phyloP scores from a whole-genome alignment of 352 stramenopile genomes.

The Pythium aristosporum region DNA sequence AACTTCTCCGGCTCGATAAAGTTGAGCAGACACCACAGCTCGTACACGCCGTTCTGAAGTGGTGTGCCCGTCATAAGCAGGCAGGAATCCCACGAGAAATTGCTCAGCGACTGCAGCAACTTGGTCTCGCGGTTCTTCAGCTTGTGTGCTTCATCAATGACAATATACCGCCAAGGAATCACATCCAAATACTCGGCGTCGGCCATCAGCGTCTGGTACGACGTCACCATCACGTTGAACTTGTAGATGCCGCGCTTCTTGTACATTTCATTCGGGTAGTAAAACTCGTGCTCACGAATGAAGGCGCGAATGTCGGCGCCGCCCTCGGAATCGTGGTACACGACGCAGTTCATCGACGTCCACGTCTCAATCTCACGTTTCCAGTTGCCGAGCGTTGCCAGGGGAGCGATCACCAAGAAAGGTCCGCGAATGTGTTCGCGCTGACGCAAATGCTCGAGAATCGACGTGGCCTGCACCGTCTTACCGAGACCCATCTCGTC shows the following conservation, averaged over 20 bases:
- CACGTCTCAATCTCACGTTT: constrained; percentile 98
- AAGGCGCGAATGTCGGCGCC: constrained; percentile 89
- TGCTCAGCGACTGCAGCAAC: constrained; percentile 89
- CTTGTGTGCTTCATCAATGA: constrained; percentile 99
- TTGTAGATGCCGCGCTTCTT: constrained; percentile 81
- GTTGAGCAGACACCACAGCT: constrained; percentile 99
- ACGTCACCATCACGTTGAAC: constrained; percentile 98
- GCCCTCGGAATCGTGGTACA: constrained; percentile 97
- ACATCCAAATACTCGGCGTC: constrained; percentile 91
- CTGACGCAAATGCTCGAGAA: constrained; percentile 93
- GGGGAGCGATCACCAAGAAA: constrained; percentile 98
- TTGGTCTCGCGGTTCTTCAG: constrained; percentile 98
- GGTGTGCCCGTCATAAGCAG: constrained; percentile 97
- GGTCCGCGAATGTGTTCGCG: constrained; percentile 92
- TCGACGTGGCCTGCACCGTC: constrained; percentile 91
- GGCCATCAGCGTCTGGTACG: constrained; percentile 95
- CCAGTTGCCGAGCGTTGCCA: constrained; percentile 99
- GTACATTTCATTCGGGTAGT: constrained; percentile 89
- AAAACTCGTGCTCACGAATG: constrained; percentile 97
- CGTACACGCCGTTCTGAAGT: constrained; percentile 99
- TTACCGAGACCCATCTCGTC: constrained; percentile 92
- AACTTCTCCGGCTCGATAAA: constrained; percentile 98
- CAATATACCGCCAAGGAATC: constrained; percentile 96
- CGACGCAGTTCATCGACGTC: constrained; percentile 99
- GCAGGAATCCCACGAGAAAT: constrained; percentile 88